Percentiles rank a stretch among this genome's conserved stretches.
Conservation (phyloP, 331 rosid species). For the Rosa hybrid region DNA sequence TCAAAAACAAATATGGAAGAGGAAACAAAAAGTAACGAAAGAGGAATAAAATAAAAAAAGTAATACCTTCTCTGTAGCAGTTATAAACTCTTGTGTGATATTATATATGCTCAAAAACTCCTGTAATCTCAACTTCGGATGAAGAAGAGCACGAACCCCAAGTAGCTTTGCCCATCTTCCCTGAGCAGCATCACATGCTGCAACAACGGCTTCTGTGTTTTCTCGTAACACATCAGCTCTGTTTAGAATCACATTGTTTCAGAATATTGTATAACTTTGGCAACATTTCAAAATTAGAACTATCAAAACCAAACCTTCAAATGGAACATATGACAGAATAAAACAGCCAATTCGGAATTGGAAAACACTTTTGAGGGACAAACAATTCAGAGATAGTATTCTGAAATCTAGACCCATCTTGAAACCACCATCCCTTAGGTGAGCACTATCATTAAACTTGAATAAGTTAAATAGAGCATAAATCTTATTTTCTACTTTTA, state of each 20-base stretch:
- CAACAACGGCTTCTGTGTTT: constrained; percentile 99
- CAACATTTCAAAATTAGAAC: background rate
- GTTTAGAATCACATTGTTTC: constrained; percentile 61
- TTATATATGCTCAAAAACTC: constrained; percentile 81
- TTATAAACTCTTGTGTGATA: constrained; percentile 88
- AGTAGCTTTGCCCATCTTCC: constrained; percentile 99
- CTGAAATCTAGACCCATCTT: background rate
- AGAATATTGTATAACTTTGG: constrained; percentile 33
- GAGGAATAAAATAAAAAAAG: background rate
- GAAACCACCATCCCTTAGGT: background rate
- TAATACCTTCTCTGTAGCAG: constrained; percentile 84
- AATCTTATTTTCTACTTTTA: background rate
- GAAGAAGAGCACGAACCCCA: constrained; percentile 92
- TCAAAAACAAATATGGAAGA: background rate
- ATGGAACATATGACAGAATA: constrained; percentile 2
- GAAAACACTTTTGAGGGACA: background rate
- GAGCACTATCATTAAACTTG: background rate
- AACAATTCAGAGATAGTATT: background rate
- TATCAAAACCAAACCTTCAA: constrained; percentile 7
- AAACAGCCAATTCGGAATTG: background rate
- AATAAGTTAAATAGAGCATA: background rate
- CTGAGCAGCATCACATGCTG: constrained; percentile 99
- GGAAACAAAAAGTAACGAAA: background rate
- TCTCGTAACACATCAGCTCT: constrained; percentile 99
- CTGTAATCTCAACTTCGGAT: constrained; percentile 92